Evolutionary conservation across 73 alveolate species (phyloP).

Genomic region (Paramecium caudatum): DNA sequence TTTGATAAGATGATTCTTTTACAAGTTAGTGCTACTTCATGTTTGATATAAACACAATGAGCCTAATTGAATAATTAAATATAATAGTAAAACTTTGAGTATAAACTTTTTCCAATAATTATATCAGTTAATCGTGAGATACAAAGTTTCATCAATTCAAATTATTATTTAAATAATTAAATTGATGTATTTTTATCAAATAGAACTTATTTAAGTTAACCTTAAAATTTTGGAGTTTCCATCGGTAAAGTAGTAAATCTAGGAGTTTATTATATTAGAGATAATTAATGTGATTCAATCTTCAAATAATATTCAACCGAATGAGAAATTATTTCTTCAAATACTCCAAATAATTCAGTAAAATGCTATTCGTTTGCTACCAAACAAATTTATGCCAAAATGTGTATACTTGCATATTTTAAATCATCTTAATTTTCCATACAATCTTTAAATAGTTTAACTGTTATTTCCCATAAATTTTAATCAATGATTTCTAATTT

Average conservation of each 20-base stretch:
- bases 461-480: not conserved
- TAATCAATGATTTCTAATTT: not conserved
- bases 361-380: not conserved
- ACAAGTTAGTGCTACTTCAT: not conserved
- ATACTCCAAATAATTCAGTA: not conserved
- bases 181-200: slow-evolving; percentile 26
- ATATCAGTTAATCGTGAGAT: slow-evolving; percentile 1
- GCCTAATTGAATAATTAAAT: slow-evolving; percentile 51
- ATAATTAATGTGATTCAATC: slow-evolving; percentile 15
- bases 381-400: not conserved
- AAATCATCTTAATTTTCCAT: slow-evolving; percentile 15
- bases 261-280: slow-evolving; percentile 33
- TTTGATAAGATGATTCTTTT: not conserved
- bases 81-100: slow-evolving; percentile 11
- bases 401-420: slow-evolving; percentile 34
- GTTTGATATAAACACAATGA: slow-evolving; percentile 31
- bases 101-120: not conserved
- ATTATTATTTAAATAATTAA: not conserved
- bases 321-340: slow-evolving; percentile 20
- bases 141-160: slow-evolving; percentile 49
- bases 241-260: slow-evolving; percentile 42
- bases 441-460: slow-evolving; percentile 18
- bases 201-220: not conserved
- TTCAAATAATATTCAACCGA: not conserved
- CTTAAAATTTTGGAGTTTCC: slow-evolving; percentile 61